Base-by-base conservation (phyloP, 768 basidiomycete genomes). In the Panellus pusillus region DNA sequence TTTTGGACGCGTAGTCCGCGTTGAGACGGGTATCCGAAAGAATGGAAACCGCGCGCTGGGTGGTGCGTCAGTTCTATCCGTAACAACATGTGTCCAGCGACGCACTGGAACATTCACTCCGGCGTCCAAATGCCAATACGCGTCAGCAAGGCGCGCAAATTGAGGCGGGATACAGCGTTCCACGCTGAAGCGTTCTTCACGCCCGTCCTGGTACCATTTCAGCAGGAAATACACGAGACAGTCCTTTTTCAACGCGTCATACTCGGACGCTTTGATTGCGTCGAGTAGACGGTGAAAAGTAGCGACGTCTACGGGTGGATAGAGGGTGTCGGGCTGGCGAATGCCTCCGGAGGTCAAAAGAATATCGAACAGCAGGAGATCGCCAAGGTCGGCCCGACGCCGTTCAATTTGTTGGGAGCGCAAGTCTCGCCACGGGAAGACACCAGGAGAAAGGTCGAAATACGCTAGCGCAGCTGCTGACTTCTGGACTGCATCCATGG, bases 111-210 rank as follows among this genome's bases (percentile, higher is more conserved):
- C 66, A 40, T 83, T 73, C n/a, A 77, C 73, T 11, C 87, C 88
- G 2, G 81, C 77, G 69, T 93, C 91, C 54, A 93, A 71, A 66
- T 82, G 72, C 87, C 88, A 93, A 71, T 93, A 93, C 63, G 91
- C 91, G 71, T 90, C 86, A n/a, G 88, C 81, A 43, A 93, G 77
- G 4, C 78, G 72, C 7, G 79, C 74, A 63, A 91, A 92, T 61
- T 91, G 91, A 3, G 89, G 86, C 4, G 88, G 83, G 55, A 93
- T 85, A 61, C 79, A 82, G 27, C 78, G 71, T 67, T 81, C 67
- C 67, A 73, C 48, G 64, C 72, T 69, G 73, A 89, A 74, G 55
- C 68, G 62, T 57, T 75, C 64, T 76, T 87, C 73, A 65, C 77
- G 70, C 6, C 80, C 78, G 65, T 91, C 87, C 62, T 79, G 74